phyloP scores from a whole-genome alignment of 208 protist species.

The Crithidia fasciculata region DNA sequence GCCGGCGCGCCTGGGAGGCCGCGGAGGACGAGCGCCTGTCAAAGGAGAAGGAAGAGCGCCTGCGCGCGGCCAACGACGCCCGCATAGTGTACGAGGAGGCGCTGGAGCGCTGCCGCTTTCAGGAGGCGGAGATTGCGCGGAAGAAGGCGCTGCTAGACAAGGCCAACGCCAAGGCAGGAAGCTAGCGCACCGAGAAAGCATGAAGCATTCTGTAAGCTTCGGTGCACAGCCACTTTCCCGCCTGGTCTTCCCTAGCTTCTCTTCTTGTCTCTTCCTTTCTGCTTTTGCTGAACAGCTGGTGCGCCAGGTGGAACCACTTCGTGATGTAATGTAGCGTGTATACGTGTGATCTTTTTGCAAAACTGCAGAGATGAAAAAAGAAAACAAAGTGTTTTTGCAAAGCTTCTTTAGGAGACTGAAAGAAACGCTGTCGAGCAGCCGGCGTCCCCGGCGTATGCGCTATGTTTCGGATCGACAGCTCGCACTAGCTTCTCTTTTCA shows the following conservation, averaged over 20 bases:
- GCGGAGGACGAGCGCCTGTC: conserved; percentile 73
- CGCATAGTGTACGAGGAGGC: conserved; percentile 71
- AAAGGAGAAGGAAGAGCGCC: conserved; percentile 70
- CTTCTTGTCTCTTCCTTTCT: background rate
- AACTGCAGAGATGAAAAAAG: background rate
- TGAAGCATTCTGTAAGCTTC: background rate
- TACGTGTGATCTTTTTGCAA: background rate
- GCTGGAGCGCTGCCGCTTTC: conserved; percentile 64
- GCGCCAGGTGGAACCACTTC: background rate
- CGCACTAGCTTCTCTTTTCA: too few species aligned
- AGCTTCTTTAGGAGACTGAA: background rate
- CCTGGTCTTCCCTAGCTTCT: background rate
- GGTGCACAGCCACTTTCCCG: background rate
- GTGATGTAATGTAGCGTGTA: conserved; percentile 6
- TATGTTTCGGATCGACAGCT: too few species aligned
- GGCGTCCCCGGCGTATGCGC: too few species aligned
- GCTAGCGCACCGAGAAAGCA: background rate
- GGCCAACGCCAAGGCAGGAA: conserved; percentile 32
- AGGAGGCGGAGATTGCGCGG: conserved; percentile 75
- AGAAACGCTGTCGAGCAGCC: too few species aligned
- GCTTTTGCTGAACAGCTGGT: background rate
- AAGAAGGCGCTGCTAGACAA: conserved; percentile 74
- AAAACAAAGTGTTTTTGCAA: background rate
- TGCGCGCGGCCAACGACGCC: conserved; percentile 77
- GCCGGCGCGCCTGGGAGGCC: conserved; percentile 19